These are phyloP conservation scores for Flaveria ramosissima DNA, from an alignment of 129 eudicot genomes.

Conservation along the genomic window DNA sequence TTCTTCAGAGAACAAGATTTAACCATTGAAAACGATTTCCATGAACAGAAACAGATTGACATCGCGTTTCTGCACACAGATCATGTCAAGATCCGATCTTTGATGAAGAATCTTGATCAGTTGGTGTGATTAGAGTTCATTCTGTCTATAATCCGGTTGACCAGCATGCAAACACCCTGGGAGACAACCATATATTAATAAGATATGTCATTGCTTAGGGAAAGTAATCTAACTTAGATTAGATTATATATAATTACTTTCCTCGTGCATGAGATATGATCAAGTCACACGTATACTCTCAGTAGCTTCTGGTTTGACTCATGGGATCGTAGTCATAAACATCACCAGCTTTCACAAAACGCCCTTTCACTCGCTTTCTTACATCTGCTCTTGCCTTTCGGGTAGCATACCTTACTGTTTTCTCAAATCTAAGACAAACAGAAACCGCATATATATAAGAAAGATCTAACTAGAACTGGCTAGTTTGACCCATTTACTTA, in stretches of 20 bases:
- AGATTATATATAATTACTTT: slow-evolving; percentile 33
- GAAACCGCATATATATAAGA: background rate
- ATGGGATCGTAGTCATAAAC: slow-evolving; percentile 80
- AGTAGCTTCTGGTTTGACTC: slow-evolving; percentile 64
- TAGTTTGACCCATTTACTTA: background rate
- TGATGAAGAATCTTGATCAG: slow-evolving; percentile 24
- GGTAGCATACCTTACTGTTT: slow-evolving; percentile 76
- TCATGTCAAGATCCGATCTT: slow-evolving; percentile 20
- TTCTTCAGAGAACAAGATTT: slow-evolving; percentile 27
- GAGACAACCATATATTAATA: slow-evolving; percentile 21
- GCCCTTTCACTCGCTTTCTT: slow-evolving; percentile 85
- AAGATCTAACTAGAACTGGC: background rate
- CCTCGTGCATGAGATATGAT: slow-evolving; percentile 30
- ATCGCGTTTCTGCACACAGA: slow-evolving; percentile 15
- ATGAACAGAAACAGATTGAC: slow-evolving; percentile 21
- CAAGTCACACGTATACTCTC: slow-evolving; percentile 34
- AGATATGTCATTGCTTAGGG: slow-evolving; percentile 25
- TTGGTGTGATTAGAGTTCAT: slow-evolving; percentile 13
- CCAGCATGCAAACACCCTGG: slow-evolving; percentile 27
- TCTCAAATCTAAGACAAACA: slow-evolving; percentile 58
- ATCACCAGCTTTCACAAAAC: slow-evolving; percentile 86
- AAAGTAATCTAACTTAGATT: slow-evolving; percentile 33
- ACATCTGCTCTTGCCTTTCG: slow-evolving; percentile 92
- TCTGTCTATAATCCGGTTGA: slow-evolving; percentile 14
- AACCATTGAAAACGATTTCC: slow-evolving; percentile 20